Evolutionary conservation across 2,329 filamentous ascomycete species (phyloP).

Genomic region (Aspergillus novoparasiticus): DNA sequence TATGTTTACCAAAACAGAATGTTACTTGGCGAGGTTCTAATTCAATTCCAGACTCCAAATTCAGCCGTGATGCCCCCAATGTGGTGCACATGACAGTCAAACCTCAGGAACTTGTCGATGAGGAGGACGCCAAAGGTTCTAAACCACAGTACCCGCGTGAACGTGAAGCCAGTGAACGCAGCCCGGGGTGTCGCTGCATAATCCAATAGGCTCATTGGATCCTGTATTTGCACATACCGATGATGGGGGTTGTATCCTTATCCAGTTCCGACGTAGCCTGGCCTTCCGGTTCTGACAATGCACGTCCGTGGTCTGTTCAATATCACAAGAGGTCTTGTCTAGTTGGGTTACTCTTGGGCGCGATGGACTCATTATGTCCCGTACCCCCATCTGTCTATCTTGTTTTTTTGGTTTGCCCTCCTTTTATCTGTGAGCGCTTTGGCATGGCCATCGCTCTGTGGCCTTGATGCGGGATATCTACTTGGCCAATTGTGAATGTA

Average conservation of each 20-base stretch:
- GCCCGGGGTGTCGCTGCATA: conserved; percentile 65
- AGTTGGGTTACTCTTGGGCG: neutral
- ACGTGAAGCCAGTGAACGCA: conserved; percentile 57
- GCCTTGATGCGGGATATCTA: conserved; percentile 15
- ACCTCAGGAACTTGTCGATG: conserved; percentile 79
- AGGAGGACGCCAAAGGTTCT: conserved; percentile 71
- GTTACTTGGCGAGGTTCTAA: neutral
- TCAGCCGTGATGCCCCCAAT: conserved; percentile 73
- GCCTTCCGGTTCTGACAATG: neutral
- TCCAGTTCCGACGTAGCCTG: neutral
- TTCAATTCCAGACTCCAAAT: conserved; percentile 70
- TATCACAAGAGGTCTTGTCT: neutral
- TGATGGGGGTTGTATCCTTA: neutral
- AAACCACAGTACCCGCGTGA: conserved; percentile 56
- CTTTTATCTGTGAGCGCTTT: conserved; percentile 2
- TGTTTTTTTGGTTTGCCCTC: neutral
- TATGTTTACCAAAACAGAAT: neutral
- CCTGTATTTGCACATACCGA: conserved; percentile 1
- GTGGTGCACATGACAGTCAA: conserved; percentile 95
- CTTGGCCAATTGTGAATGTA: conserved; percentile 12
- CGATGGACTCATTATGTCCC: neutral
- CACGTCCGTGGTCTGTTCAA: neutral
- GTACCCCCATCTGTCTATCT: neutral
- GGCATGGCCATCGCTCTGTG: conserved; percentile 3
- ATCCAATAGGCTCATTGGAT: conserved; percentile 52